phyloP scores from a whole-genome alignment of 2,329 filamentous ascomycete genomes.

The Aspergillus melleus region DNA sequence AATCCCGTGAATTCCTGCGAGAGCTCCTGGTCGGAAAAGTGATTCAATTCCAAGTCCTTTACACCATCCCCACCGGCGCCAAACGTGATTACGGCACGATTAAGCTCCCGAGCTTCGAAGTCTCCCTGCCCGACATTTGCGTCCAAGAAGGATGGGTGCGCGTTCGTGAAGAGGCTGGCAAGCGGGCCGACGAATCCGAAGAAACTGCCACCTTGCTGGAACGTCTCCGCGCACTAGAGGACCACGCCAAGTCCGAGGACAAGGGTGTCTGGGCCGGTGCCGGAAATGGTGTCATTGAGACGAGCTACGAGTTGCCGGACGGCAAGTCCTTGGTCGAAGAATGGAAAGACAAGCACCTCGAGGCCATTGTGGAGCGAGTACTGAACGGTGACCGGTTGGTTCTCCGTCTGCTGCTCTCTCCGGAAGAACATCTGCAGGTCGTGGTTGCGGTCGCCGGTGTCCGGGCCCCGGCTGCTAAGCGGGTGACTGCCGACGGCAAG shows the following conservation, averaged over 20 bases:
- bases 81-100: constrained; percentile 87
- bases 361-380: constrained; percentile 86
- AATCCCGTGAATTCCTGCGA: constrained; percentile 90
- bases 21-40: constrained; percentile 81
- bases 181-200: constrained; percentile 78
- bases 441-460: constrained; percentile 88
- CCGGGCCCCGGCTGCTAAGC: constrained; percentile 83
- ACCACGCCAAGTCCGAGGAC: constrained; percentile 71
- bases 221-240: constrained; percentile 73
- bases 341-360: constrained; percentile 81
- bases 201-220: constrained; percentile 70
- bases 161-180: constrained; percentile 88
- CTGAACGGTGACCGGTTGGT: constrained; percentile 88
- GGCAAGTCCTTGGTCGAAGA: constrained; percentile 73
- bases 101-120: constrained; percentile 65
- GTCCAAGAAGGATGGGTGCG: constrained; percentile 91
- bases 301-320: constrained; percentile 77
- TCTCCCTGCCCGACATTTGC: constrained; percentile 76
- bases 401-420: constrained; percentile 74
- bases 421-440: constrained; percentile 83
- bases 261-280: constrained; percentile 78
- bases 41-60: constrained; percentile 80
- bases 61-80: constrained; percentile 76
- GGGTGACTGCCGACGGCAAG: constrained; percentile 75
- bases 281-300: constrained; percentile 66